Percentiles rank a stretch among this genome's conserved stretches.
phyloP scores from a whole-genome alignment of 768 basidiomycete genomes.

The Boletus vinaceobasis region DNA sequence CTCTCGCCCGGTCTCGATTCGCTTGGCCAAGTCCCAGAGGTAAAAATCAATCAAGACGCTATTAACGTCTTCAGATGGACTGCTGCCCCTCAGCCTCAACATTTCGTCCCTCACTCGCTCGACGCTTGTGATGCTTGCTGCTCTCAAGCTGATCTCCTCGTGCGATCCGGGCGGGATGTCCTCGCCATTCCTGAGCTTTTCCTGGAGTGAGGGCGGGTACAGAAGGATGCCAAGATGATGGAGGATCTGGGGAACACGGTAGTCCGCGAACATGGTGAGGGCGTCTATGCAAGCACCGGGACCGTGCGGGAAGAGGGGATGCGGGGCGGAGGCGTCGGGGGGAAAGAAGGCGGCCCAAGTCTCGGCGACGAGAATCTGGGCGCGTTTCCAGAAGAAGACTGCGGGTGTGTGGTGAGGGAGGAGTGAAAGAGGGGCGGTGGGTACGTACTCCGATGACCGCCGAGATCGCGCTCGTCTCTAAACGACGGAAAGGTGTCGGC shows the following conservation, averaged over 20 bases:
- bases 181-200: conserved; percentile 43
- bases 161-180: conserved; percentile 51
- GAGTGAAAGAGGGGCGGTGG: no score
- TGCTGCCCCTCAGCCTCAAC: conserved; percentile 19
- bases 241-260: conserved; percentile 86
- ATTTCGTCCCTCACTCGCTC: conserved; percentile 70
- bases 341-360: conserved; percentile 92
- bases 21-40: conserved; percentile 84
- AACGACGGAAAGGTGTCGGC: conserved; percentile 70
- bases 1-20: conserved; percentile 61
- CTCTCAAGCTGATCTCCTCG: conserved; percentile 78
- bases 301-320: conserved; percentile 69
- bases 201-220: conserved; percentile 63
- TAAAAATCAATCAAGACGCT: conserved; percentile 90
- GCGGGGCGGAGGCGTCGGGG: conserved; percentile 37
- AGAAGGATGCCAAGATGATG: conserved; percentile 76
- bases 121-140: conserved; percentile 76
- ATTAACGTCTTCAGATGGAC: conserved; percentile 39
- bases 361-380: conserved; percentile 89
- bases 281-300: conserved; percentile 59
- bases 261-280: conserved; percentile 94
- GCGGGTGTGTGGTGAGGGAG: background rate
- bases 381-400: conserved; percentile 88
- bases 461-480: conserved; percentile 60
- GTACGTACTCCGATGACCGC: conserved; percentile 55